Percentiles rank a stretch among this genome's conserved stretches.
Conservation (phyloP, 2,329 filamentous ascomycete genomes). For the Tolypocladium tundrense region DNA sequence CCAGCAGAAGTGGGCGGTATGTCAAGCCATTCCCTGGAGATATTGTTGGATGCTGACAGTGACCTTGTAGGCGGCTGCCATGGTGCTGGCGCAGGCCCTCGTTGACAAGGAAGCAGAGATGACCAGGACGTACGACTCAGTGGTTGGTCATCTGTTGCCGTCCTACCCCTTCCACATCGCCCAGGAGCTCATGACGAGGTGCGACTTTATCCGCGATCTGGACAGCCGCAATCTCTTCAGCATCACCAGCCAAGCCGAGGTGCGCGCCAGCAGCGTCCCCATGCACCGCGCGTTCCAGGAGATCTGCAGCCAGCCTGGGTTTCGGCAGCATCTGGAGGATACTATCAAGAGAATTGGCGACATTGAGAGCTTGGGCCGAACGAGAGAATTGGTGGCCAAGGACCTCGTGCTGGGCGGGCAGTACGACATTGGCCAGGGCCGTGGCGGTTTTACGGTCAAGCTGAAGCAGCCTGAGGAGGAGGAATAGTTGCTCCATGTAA, state of each 20-base stretch:
- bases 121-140: constrained; percentile 55
- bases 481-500: not conserved
- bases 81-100: constrained; percentile 84
- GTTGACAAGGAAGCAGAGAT: constrained; percentile 68
- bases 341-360: constrained; percentile 80
- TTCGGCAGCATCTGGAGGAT: constrained; percentile 70
- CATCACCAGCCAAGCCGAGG: constrained; percentile 77
- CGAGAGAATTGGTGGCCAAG: constrained; percentile 91
- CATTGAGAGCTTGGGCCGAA: constrained; percentile 87
- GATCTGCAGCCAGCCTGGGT: constrained; percentile 67
- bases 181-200: constrained; percentile 87
- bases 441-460: constrained; percentile 30
- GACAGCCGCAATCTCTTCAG: constrained; percentile 94
- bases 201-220: constrained; percentile 87
- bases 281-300: constrained; percentile 90
- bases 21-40: constrained; percentile 19
- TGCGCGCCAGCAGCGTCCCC: constrained; percentile 86
- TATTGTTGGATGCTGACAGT: not conserved
- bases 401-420: constrained; percentile 79
- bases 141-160: constrained; percentile 65
- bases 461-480: constrained; percentile 31
- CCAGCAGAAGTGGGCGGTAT: constrained; percentile 87
- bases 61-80: constrained; percentile 61
- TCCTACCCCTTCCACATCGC: constrained; percentile 73
- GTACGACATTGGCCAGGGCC: constrained; percentile 51